Base-by-base conservation (phyloP, 768 basidiomycete genomes). In the Tulasnella sp. region DNA sequence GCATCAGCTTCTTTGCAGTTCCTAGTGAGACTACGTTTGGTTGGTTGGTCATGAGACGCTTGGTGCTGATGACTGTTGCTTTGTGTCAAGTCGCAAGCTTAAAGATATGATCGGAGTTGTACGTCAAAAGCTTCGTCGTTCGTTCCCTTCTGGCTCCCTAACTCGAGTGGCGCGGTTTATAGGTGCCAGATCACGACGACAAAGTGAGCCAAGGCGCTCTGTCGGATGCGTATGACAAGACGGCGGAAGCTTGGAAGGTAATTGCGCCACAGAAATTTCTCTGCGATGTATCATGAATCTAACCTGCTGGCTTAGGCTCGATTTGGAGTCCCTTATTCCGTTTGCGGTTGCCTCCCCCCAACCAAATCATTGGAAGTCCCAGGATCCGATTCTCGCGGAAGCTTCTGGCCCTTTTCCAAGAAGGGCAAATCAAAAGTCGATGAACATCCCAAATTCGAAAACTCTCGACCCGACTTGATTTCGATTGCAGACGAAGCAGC, bases 301-400 rank as follows among this genome's bases (percentile, higher is more conserved):
- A 12, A 12, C 38, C 18, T 19, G 27, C 62, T n/a, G 34, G 24
- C n/a, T 6, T 71, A 89, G 83, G 80, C 85, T 16, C 89, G 90
- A 18, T 92, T 89, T 82, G 85, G 86, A 56, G 84, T 88, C 10
- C 84, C 87, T 2, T 92, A 92, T 84, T 88, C 86, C 75, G 87
- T 89, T 80, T 92, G 91, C 79, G 91, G 91, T 3, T 92, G 91
- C 82, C 87, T 89, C 0, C 83, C 89, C 12, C 34, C 82, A 79
- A 31, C 38, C 76, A 81, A 68, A 21, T 68, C 62, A 34, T 21
- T 76, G 38, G 62, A 68, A 68, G 27, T 68, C 38, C 44, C 74
- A 19, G 68, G 40, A 40, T 75, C 81, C 42, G 56, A 75, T 27
- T 36, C 38, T 24, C 68, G 56, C 6, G 34, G 62, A 36, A 34